Evolutionary conservation across 768 basidiomycete genomes (phyloP).

Genomic region (Agaricus sinodeliciosus): DNA sequence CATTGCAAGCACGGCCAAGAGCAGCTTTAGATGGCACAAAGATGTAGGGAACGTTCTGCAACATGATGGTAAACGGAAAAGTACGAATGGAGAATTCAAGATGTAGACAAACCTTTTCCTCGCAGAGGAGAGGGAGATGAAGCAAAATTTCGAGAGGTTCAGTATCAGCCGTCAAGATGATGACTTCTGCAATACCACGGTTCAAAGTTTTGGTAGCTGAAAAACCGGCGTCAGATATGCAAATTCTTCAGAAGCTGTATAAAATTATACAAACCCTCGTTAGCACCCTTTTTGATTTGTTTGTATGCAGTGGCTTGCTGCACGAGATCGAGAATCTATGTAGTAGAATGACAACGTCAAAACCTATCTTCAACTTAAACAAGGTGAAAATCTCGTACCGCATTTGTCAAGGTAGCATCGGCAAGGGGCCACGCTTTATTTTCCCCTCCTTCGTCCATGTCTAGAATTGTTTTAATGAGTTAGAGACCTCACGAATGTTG

Average conservation of each 20-base stretch:
- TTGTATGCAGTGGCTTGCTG: constrained; percentile 97
- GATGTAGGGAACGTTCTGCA: constrained; percentile 92
- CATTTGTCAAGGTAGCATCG: constrained; percentile 82
- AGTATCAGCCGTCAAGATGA: constrained; percentile 93
- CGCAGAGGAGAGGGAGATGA: constrained; percentile 94
- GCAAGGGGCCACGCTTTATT: constrained; percentile 89
- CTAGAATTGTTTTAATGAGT: constrained; percentile 36
- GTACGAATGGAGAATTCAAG: neutral
- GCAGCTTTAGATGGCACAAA: constrained; percentile 95
- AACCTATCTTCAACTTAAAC: neutral
- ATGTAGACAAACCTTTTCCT: constrained; percentile 73
- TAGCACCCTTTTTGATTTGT: constrained; percentile 98
- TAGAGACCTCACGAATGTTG: constrained; percentile 71
- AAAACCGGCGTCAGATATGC: neutral
- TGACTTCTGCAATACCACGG: constrained; percentile 96
- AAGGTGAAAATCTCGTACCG: constrained; percentile 38
- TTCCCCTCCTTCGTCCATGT: constrained; percentile 31
- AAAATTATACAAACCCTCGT: constrained; percentile 65
- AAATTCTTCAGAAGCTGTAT: no score
- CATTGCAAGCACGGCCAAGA: constrained; percentile 92
- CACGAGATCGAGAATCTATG: constrained; percentile 89
- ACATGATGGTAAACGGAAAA: constrained; percentile 4
- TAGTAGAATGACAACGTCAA: neutral
- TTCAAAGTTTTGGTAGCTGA: constrained; percentile 96
- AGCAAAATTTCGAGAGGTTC: constrained; percentile 97